Evolutionary conservation across 192 early-diverging fungal genomes (phyloP).

Genomic region (Dimargaris verticillata): DNA sequence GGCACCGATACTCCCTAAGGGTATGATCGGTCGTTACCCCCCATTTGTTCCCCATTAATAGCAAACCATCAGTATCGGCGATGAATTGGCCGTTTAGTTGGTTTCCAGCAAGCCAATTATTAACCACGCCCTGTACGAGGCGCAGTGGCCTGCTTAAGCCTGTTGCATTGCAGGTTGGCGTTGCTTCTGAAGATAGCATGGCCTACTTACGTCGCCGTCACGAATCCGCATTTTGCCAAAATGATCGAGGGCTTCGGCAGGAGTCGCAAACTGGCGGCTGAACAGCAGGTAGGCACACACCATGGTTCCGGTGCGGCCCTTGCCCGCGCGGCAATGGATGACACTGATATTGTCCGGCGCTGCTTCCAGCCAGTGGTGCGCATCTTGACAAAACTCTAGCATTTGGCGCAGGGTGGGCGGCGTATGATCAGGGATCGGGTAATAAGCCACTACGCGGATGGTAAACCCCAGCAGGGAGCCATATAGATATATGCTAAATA

Average conservation of each 20-base stretch:
- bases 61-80: background rate
- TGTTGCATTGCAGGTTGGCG: background rate
- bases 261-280: constrained; percentile 14
- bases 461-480: background rate
- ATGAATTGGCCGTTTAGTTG: background rate
- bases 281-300: constrained; percentile 30
- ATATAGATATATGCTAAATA: background rate
- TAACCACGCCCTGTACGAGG: background rate
- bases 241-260: constrained; percentile 24
- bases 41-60: background rate
- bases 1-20: constrained; percentile 11
- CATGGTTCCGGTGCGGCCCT: constrained; percentile 43
- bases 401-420: constrained; percentile 31
- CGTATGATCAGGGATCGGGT: constrained; percentile 37
- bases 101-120: background rate
- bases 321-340: constrained; percentile 50
- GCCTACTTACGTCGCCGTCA: constrained; percentile 24
- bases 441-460: constrained; percentile 19
- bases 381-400: constrained; percentile 32
- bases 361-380: constrained; percentile 24
- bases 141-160: background rate
- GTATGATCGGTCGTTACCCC: no score
- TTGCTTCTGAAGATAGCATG: background rate
- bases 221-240: constrained; percentile 29
- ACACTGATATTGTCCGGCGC: constrained; percentile 28